Base-by-base conservation (phyloP, 768 basidiomycete genomes). In the Podaxis carcinomalis region DNA sequence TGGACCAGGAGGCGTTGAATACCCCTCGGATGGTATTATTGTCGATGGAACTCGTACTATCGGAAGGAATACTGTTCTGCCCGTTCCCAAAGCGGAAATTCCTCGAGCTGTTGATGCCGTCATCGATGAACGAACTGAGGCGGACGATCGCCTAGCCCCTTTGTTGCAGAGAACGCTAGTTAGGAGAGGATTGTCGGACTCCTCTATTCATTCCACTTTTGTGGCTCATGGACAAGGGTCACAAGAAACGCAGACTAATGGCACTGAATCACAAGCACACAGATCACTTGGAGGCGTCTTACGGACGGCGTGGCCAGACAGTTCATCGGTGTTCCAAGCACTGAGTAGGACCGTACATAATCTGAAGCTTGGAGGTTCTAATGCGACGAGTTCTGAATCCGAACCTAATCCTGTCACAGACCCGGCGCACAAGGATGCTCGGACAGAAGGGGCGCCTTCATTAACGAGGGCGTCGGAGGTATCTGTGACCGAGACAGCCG, bases 191-290 rank as follows among this genome's bases (percentile, higher is more conserved):
- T 73, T 97, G 53, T 93, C 92, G 1, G 96, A 98, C 70, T 95
- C 94, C 0, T 95, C 93, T 1, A 94, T 98, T 62, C 91, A 87
- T 63, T 89, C 92, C 3, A 92, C 92, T 0, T 96, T 91, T 73
- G 75, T 86, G 62, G 79, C 74, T 57, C 83, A 89, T 51, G 77
- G 72, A 4, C 78, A 77, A n/a, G 40, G 27, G 3, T 16, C 16
- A 10, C 59, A 60, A 9, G 59, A 47, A 14, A 6, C 28, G 11
- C 40, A 7, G n/a, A 46, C 27, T 1, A 74, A 76, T 32, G 56
- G 27, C 32, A 25, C 28, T 13, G 55, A 53, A n/a, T 52, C 66
- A 16, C 52, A 39, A 36, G 14, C 36, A 5, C 21, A 21, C 23
- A 61, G 35, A 46, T 19, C 42, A 13, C 42, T 61, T 49, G 39